Conservation (phyloP, 768 basidiomycete species). For the Lentinula raphanica region DNA sequence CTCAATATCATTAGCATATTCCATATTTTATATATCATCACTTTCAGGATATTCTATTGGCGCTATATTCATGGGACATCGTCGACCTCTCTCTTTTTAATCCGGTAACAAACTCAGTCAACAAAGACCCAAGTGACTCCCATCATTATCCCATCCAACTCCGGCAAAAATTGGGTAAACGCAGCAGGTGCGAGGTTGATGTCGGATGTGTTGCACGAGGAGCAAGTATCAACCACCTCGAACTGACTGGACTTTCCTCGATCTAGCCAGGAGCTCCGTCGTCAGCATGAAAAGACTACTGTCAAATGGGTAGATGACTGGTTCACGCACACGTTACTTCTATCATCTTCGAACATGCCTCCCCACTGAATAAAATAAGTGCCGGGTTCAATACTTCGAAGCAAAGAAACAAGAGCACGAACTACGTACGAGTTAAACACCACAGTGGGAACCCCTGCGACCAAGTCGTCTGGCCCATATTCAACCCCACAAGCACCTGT, state of each 20-base stretch:
- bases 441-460: background rate
- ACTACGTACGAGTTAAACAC: background rate
- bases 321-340: background rate
- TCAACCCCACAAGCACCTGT: background rate
- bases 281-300: background rate
- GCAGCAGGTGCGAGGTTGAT: background rate
- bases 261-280: background rate
- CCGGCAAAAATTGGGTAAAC: background rate
- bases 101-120: background rate
- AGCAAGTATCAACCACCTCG: background rate
- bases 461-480: background rate
- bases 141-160: background rate
- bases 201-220: background rate
- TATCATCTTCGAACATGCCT: background rate
- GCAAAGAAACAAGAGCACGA: background rate
- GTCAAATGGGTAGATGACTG: background rate
- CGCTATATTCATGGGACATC: background rate
- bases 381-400: background rate
- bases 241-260: background rate
- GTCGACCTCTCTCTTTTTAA: no score
- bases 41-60: background rate
- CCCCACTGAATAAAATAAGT: background rate
- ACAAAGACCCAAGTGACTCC: background rate
- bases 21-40: background rate
- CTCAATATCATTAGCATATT: background rate